Evolutionary conservation across 1,284 basidiomycete species (phyloP).

Genomic region (Trichosporon inkin): DNA sequence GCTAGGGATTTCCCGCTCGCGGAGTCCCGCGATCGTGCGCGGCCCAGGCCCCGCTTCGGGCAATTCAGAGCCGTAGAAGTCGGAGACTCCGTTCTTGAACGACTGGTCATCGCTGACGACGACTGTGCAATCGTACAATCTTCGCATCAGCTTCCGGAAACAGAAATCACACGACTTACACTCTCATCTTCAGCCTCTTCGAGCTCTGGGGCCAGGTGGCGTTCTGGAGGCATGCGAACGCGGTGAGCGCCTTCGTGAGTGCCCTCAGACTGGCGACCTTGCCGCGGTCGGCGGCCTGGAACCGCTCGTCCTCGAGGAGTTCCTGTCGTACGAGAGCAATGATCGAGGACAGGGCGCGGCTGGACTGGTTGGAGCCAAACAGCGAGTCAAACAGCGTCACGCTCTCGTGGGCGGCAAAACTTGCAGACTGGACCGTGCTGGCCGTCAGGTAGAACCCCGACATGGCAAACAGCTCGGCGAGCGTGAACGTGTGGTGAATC

Average conservation of each 20-base stretch:
- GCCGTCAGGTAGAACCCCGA: slow-evolving; percentile 53
- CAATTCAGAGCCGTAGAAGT: not conserved
- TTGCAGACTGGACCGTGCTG: slow-evolving; percentile 44
- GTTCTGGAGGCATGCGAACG: slow-evolving; percentile 54
- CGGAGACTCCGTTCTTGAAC: slow-evolving; percentile 7
- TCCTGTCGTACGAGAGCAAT: slow-evolving; percentile 54
- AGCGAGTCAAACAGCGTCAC: slow-evolving; percentile 54
- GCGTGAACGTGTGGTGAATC: slow-evolving; percentile 54
- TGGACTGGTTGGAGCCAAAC: slow-evolving; percentile 56
- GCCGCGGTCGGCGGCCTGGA: slow-evolving; percentile 40
- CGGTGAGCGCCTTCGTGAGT: slow-evolving; percentile 55
- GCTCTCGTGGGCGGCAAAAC: slow-evolving; percentile 52
- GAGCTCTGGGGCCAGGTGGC: slow-evolving; percentile 52
- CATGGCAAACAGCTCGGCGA: slow-evolving; percentile 56
- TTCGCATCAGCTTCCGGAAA: slow-evolving; percentile 15
- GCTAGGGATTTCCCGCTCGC: not conserved
- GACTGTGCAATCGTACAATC: slow-evolving; percentile 53
- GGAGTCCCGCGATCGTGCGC: not conserved
- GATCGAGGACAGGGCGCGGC: slow-evolving; percentile 52
- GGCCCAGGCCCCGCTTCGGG: slow-evolving; percentile 10
- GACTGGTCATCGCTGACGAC: slow-evolving; percentile 43
- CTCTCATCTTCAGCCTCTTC: slow-evolving; percentile 46
- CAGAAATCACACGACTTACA: slow-evolving; percentile 33
- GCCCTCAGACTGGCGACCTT: slow-evolving; percentile 44
- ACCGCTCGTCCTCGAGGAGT: slow-evolving; percentile 47